Evolutionary conservation across 306 rosid genomes (phyloP).

Genomic region (Castanea mollissima): DNA sequence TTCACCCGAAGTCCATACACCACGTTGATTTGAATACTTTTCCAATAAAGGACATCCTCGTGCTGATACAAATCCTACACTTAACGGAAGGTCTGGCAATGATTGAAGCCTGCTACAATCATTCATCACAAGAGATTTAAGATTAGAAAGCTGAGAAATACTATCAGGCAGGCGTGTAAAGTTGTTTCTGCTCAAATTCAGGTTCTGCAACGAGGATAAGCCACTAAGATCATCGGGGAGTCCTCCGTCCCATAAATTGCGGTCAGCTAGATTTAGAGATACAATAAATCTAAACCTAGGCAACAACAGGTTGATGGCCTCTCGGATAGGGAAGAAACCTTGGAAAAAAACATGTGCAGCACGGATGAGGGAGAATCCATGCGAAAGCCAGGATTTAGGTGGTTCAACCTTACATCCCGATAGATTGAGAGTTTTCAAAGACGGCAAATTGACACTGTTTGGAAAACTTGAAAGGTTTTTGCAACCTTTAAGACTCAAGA

Average conservation of each 20-base stretch:
- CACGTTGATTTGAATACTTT: not conserved
- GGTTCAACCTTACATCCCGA: not conserved
- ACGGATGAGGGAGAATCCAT: not conserved
- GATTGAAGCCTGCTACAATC: not conserved
- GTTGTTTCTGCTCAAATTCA: constrained; percentile 19
- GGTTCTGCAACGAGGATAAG: constrained; percentile 12
- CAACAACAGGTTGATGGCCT: not conserved
- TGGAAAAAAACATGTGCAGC: not conserved
- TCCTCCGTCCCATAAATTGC: constrained; percentile 1
- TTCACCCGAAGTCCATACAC: not conserved
- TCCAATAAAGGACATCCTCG: not conserved
- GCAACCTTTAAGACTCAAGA: not conserved
- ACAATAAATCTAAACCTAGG: not conserved
- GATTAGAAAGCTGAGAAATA: constrained; percentile 18
- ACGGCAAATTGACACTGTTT: not conserved
- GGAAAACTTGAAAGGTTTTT: not conserved
- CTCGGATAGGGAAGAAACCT: not conserved
- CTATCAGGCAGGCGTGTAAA: not conserved
- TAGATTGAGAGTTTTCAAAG: constrained; percentile 9
- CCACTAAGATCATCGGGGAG: not conserved
- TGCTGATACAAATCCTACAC: not conserved
- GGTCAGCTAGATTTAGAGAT: constrained; percentile 8
- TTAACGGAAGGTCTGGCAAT: not conserved
- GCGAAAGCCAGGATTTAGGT: not conserved
- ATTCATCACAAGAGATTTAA: constrained; percentile 1